Base-by-base conservation (phyloP, 2,329 filamentous ascomycete genomes). In the Macroventuria anomochaeta region DNA sequence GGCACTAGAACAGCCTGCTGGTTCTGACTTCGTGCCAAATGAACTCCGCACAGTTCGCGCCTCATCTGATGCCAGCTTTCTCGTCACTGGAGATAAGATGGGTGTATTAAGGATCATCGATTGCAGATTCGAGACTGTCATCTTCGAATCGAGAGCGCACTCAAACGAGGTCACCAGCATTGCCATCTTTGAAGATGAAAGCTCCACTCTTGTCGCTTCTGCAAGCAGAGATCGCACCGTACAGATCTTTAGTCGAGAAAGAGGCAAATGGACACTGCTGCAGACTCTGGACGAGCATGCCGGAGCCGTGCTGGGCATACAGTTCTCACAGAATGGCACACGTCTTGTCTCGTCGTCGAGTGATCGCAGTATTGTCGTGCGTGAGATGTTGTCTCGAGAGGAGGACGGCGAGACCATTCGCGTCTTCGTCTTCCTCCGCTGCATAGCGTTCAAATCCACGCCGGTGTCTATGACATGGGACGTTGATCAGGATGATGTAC, bases 271-370 rank as follows among this genome's bases (percentile, higher is more conserved):
- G 73, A 84, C 89, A 53, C 84, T 97, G 52, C 84, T 96, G 44
- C 95, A 99, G 73, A 99, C 95, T 0, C 84, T 97, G 69, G 87
- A 90, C 50, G 93, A 99, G 63, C 96, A 97, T 74, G 87, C 92
- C 25, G 91, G 92, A 18, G 90, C 90, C 59, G 93, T 99, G 15
- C 88, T 84, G 48, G 87, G 88, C 23, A 77, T 97, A 23, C 81
- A 93, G 7, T 91, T 96, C 53, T 85, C 89, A 2, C 83, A 88
- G 34, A 84, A 91, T 70, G 86, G 86, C 4, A 79, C 81, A 33
- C 87, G 83, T 58, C 77, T 97, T 37, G 81, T 97, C 17, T 97
- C 95, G 1, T 93, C 89, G 65, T 96, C 93, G 1, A 68, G 67
- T 23, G 95, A 99, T 74, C 86, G 95, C 34, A 96, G 91, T 0